Evolutionary conservation across 1,284 basidiomycete genomes (phyloP), one percentile per base, ranked within the genome.

Genomic region (Trametes versicolor): DNA sequence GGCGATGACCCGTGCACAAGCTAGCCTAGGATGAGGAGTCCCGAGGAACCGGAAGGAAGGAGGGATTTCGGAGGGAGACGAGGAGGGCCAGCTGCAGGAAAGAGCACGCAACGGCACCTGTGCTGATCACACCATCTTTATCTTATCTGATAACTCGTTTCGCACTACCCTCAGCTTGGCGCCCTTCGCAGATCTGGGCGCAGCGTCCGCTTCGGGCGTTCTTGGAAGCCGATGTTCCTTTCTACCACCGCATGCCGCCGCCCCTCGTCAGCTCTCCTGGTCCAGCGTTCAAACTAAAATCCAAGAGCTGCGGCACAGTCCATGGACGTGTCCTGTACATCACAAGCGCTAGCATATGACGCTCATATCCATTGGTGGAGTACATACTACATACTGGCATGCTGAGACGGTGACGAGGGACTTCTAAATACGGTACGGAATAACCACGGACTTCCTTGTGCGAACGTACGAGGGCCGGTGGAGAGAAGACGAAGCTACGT

Each of bases 1-100:
- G 68, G 68, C 65, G 60, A 47, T 69, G 63, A 63, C 55, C 60
- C 48, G 45, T 32, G 55, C 29, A 45, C n/a, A 41, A 56, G 43
- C 55, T 39, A 36, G 61, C 21, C 49, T 27, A 57, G 47, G 54
- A 51, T 21, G 21, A 41, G 52, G 57, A 39, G 29, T 27, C 12
- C 50, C 57, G 57, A 45, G 41, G 6, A 43, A 19, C 48, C 60
- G 57, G 48, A 60, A 34, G 15, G 27, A 27, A 19, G 27, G 27
- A 25, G 50, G 36, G 37, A 25, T 25, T 27, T 49, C 25, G 15
- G 47, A 49, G 36, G 29, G 47, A 17, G 34, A 25, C 56, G 23
- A 47, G 41, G 10, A 15, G 17, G 25, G 45, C 21, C 32, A 25
- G 32, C 45, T 39, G 34, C 29, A 58, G 47, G 45, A 27, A n/a